These are phyloP conservation scores for Polytrichum formosum DNA, from an alignment of 225 moss, liverwort and hornwort genomes.

Conservation along the genomic window DNA sequence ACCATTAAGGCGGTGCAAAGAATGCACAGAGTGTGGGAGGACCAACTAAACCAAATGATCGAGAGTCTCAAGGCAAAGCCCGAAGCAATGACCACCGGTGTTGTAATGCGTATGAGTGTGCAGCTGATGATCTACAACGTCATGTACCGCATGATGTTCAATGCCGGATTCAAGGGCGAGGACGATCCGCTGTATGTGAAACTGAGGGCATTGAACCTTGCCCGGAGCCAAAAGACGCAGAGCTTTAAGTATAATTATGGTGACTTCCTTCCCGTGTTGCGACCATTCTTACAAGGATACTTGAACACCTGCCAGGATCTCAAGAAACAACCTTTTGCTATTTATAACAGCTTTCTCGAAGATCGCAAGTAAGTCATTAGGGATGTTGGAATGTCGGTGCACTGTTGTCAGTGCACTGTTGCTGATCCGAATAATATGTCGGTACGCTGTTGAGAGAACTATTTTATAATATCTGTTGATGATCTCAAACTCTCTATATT, in stretches of 20 bases:
- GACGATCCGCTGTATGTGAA: slow-evolving; percentile 56
- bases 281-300: slow-evolving; percentile 54
- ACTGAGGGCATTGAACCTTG: slow-evolving; percentile 57
- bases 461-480: too few species aligned
- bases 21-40: slow-evolving; percentile 50
- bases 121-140: slow-evolving; percentile 75
- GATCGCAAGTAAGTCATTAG: slow-evolving; percentile 40
- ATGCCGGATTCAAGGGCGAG: slow-evolving; percentile 53
- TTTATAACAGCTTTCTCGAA: slow-evolving; percentile 44
- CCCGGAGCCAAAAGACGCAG: slow-evolving; percentile 47
- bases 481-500: too few species aligned
- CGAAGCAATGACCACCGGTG: slow-evolving; percentile 40
- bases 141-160: slow-evolving; percentile 68
- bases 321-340: slow-evolving; percentile 48
- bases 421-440: too few species aligned
- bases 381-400: too few species aligned
- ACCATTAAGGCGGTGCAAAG: slow-evolving; percentile 56
- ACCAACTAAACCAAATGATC: slow-evolving; percentile 37
- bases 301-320: slow-evolving; percentile 52
- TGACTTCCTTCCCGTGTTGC: slow-evolving; percentile 57
- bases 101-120: slow-evolving; percentile 49
- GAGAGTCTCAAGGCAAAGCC: slow-evolving; percentile 37
- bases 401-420: too few species aligned
- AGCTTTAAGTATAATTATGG: slow-evolving; percentile 71
- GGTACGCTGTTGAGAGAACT: too few species aligned